Base-by-base conservation (phyloP, 129 eudicot species). In the Solidago caesia region DNA sequence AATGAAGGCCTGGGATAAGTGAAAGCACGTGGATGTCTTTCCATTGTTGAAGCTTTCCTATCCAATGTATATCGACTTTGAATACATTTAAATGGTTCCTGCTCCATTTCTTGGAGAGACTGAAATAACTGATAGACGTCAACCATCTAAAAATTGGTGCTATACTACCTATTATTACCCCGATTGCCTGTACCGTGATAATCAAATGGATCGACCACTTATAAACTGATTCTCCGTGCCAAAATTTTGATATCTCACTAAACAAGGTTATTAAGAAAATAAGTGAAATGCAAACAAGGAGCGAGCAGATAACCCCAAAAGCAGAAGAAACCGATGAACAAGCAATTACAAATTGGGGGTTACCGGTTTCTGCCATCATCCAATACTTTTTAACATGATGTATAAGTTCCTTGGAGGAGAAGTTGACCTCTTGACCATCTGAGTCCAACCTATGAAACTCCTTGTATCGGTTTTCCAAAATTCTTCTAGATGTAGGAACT, bases 301-400 rank as follows among this genome's bases (percentile, higher is more conserved):
- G 0, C 6, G 13, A 12, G 26, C 53, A 15, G 15, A 82, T 27
- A 7, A 51, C 61, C 61, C 79, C 80, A 26, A 76, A 29, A 10
- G 80, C 51, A 73, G 51, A 53, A 46, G 65, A 44, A 42, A 77
- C 44, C 5, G 47, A 57, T 29, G 83, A 82, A 60, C 79, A 72
- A 1, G 76, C 80, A 68, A 78, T 47, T 51, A 43, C 63, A 70
- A 76, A 75, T 65, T 75, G 81, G 8, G 81, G 85, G 44, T 42
- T 76, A 8, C 85, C 81, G 0, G 76, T 82, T 61, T 73, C 72
- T 21, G 82, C 82, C 85, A 82, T 82, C 62, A 82, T 60, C 82
- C 79, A 78, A 47, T 76, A 83, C 12, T 57, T 82, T 33, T 16
- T 61, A 16, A 82, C 16, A 29, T 39, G 13, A 53, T 48, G 45